phyloP scores from a whole-genome alignment of 805 yeast species.

The Yarrowia sp. region DNA sequence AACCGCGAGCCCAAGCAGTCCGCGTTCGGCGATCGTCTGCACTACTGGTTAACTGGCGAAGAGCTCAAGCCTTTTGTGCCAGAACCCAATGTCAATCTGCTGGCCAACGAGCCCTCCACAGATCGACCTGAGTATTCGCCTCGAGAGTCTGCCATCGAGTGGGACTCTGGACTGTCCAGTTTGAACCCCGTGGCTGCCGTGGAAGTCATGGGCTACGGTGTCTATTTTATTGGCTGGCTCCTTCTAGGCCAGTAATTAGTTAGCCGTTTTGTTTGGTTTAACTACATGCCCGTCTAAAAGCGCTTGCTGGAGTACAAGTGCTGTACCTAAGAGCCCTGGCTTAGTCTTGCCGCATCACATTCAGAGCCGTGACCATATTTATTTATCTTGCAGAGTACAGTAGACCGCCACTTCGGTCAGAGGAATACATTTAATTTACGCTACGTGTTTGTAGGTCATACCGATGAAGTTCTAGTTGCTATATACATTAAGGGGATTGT shows the following conservation, averaged over 20 bases:
- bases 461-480: background rate
- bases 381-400: background rate
- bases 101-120: slow-evolving; percentile 14
- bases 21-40: slow-evolving; percentile 2
- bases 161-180: slow-evolving; percentile 14
- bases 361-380: background rate
- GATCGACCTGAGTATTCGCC: background rate
- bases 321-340: background rate
- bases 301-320: background rate
- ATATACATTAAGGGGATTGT: slow-evolving; percentile 26
- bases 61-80: slow-evolving; percentile 23
- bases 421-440: background rate
- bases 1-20: background rate
- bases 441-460: no score
- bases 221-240: slow-evolving; percentile 2
- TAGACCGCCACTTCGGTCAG: no score
- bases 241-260: background rate
- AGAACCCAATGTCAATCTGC: background rate
- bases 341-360: no score
- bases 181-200: slow-evolving; percentile 20
- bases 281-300: no score
- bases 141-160: slow-evolving; percentile 5
- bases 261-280: no score
- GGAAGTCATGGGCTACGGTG: background rate
- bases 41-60: slow-evolving; percentile 14